Percentiles rank a stretch among this genome's conserved stretches.
Conservation (phyloP, 2,329 filamentous ascomycete genomes). For the Atkinsonella texensis region DNA sequence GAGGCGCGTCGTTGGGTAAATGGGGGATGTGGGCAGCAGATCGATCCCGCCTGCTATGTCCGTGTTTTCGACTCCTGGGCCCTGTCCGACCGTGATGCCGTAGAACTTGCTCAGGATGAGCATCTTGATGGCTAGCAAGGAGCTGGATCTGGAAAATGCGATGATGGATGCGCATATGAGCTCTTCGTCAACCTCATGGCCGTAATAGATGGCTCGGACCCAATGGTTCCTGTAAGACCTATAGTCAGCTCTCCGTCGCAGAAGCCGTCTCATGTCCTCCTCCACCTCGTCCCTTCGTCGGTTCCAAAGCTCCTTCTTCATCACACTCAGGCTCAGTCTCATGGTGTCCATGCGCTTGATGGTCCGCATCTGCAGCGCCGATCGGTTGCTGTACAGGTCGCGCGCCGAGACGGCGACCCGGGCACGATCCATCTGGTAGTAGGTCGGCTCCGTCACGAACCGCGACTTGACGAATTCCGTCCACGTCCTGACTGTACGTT, state of each 20-base stretch:
- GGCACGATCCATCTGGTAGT: constrained; percentile 32
- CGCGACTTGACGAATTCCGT: constrained; percentile 35
- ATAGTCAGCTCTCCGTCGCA: constrained; percentile 15
- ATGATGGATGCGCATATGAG: constrained; percentile 30
- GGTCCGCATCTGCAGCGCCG: constrained; percentile 6
- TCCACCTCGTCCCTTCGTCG: constrained; percentile 12
- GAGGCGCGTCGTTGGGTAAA: constrained; percentile 46
- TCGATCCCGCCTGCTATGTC: constrained; percentile 22
- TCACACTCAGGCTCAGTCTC: constrained; percentile 17
- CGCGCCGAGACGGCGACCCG: constrained; percentile 28
- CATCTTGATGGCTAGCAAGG: constrained; percentile 19
- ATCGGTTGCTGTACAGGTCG: constrained; percentile 19
- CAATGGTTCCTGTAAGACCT: constrained; percentile 19
- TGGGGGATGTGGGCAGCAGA: constrained; percentile 35
- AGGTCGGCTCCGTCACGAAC: constrained; percentile 33
- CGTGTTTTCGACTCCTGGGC: constrained; percentile 9
- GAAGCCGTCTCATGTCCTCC: constrained; percentile 16
- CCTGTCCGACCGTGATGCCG: constrained; percentile 14
- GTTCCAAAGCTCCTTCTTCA: constrained; percentile 19
- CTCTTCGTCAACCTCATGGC: constrained; percentile 24
- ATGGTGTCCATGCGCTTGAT: constrained; percentile 19
- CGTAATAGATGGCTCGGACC: constrained; percentile 12
- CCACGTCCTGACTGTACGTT: constrained; percentile 24
- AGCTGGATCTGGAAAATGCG: constrained; percentile 27
- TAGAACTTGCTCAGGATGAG: constrained; percentile 22